These are phyloP conservation scores for Quercus parvula DNA, from an alignment of 306 rosid genomes.

Conservation along the genomic window DNA sequence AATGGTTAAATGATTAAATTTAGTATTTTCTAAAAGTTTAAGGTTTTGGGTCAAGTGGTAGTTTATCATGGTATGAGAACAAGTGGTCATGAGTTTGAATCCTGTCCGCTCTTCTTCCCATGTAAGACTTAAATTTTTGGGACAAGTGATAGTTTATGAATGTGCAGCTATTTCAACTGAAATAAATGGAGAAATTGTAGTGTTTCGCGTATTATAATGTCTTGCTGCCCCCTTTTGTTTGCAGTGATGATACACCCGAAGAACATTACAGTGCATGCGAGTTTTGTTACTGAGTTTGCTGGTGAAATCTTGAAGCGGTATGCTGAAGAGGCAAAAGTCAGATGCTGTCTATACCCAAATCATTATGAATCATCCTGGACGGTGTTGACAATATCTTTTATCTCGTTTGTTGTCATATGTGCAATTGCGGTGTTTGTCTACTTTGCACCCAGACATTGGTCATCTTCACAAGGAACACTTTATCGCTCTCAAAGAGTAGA, in stretches of 20 bases:
- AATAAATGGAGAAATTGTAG: neutral
- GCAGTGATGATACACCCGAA: conserved; percentile 29
- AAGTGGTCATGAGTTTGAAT: no score
- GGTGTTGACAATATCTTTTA: conserved; percentile 32
- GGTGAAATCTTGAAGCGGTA: conserved; percentile 29
- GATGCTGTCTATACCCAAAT: conserved; percentile 32
- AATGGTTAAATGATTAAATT: no score
- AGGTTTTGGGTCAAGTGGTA: no score
- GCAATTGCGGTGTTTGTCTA: conserved; percentile 23
- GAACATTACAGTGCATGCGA: conserved; percentile 27
- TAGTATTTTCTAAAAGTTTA: no score
- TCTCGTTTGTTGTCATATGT: conserved; percentile 28
- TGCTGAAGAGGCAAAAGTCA: conserved; percentile 18
- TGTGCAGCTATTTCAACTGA: neutral
- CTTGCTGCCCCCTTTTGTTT: neutral
- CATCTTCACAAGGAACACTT: conserved; percentile 16
- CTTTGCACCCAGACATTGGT: conserved; percentile 26
- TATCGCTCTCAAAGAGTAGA: conserved; percentile 24
- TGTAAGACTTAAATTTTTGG: no score
- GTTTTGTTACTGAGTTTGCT: conserved; percentile 26
- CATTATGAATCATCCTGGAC: conserved; percentile 34
- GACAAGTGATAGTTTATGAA: no score
- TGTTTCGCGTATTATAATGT: neutral
- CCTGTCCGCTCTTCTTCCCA: no score
- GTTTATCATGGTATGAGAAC: no score